Base-by-base conservation (phyloP, 2,329 filamentous ascomycete species). In the Raffaelea deltoideospora region DNA sequence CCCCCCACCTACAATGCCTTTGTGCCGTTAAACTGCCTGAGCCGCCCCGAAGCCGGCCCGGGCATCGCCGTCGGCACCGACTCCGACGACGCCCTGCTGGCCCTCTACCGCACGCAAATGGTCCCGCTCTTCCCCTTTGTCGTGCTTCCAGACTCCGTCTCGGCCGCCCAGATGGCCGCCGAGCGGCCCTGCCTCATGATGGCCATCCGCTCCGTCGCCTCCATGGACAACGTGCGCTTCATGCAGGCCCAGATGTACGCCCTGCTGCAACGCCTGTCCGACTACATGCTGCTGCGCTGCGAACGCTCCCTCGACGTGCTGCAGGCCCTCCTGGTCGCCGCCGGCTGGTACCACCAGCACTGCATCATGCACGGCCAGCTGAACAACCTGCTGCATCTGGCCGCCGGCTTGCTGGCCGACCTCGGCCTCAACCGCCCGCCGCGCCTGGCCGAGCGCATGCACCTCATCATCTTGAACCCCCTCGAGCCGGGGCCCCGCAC, bases 291-390 rank as follows among this genome's bases (percentile, higher is more conserved):
- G 11, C 55, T 69, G 31, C 55, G 63, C 2, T 65, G 62, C 0
- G 63, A 67, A 37, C 52, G 64, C 14, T 69, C 66, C 0, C 42
- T 71, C 10, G 67, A 71, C 39, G 47, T 70, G 3, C 48, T 71
- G 0, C 55, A 64, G 37, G 62, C 64, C 0, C 57, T 71, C 3
- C 47, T 71, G 3, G 57, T 69, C 1, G 58, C 69, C 20, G 43
- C 67, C 3, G 60, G 60, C 0, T 71, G 60, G 56, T 68, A 69
- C 38, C 67, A 71, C 33, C 64, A 70, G 35, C 67, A 71, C 45
- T 70, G 66, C 43, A 58, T 68, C 42, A 56, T 64, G 48, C 67
- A 71, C 35, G 56, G 60, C 1, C 69, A 72, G 41, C 48, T 72
- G 11, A 61, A 62, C 45, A 69, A 66, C 35, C 50, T 72, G 3